Base-by-base conservation (phyloP, 2,329 filamentous ascomycete genomes). In the Ascochyta koolunga region DNA sequence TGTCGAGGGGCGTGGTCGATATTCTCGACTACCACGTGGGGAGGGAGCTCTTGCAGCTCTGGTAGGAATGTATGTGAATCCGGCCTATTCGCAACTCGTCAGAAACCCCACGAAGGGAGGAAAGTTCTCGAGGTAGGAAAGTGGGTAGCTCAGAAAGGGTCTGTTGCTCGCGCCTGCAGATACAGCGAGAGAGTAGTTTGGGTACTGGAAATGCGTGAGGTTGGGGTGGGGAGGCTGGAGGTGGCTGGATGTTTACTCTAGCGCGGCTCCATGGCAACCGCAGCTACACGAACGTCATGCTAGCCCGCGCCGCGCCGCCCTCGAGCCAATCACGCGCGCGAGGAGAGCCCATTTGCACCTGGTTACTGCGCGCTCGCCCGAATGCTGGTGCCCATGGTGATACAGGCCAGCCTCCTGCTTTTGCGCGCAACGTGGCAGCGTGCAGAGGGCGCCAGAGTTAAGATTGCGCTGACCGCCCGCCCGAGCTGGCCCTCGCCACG, bases 121-220 rank as follows among this genome's bases (percentile, higher is more conserved):
- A 58, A 61, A 46, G 52, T 60, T 52, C 57, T 37, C 60, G 55
- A 56, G 57, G 56, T 50, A 61, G 59, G 61, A 61, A 44, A 57
- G 61, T 65, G 67, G 66, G 58, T 71, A 69, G 71, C 67, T 69
- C 71, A 67, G 68, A 65, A 59, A 67, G 63, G 57, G 62, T 68
- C 58, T 62, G n/a, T 62, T 58, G 67, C 45, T 57, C 59, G 60
- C 65, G 58, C 56, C 53, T 67, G 67, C 65, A 67, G 62, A 56
- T 54, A 52, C 53, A 42, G n/a, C n/a, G n/a, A n/a, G n/a, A n/a
- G 56, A 51, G 60, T 66, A 61, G 70, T 74, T 73, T 72, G 68
- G 60, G 68, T 60, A 60, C 55, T 35, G 51, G 57, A 71, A 71
- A 66, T 65, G 54, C 35, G 41, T 67, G 71, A 69, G 69, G 70